Percentiles rank a stretch among this genome's conserved stretches.
phyloP scores from a whole-genome alignment of 2,329 filamentous ascomycete genomes.

The Colletotrichum aenigma region DNA sequence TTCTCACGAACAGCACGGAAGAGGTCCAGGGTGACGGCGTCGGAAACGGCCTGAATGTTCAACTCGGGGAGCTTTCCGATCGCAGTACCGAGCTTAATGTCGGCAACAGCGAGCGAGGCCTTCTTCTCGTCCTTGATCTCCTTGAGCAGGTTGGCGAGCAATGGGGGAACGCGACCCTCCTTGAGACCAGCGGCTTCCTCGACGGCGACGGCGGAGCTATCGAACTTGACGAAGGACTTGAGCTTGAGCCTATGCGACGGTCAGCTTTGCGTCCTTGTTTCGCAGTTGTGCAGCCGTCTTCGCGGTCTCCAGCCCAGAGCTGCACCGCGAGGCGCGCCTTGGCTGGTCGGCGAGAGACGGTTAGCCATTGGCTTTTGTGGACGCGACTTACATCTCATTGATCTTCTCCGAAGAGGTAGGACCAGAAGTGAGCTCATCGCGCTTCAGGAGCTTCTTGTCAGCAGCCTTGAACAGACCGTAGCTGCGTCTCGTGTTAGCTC shows the following conservation, averaged over 20 bases:
- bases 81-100: slow-evolving; percentile 88
- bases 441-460: slow-evolving; percentile 97
- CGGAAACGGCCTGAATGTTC: slow-evolving; percentile 79
- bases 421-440: slow-evolving; percentile 77
- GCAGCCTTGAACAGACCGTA: slow-evolving; percentile 98
- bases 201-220: slow-evolving; percentile 87
- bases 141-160: slow-evolving; percentile 81
- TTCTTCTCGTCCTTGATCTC: slow-evolving; percentile 98
- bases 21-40: slow-evolving; percentile 83
- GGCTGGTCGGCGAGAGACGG: background rate
- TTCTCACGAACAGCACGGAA: slow-evolving; percentile 95
- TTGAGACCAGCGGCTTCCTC: slow-evolving; percentile 83
- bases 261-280: slow-evolving; percentile 4
- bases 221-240: slow-evolving; percentile 97
- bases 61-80: slow-evolving; percentile 92
- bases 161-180: slow-evolving; percentile 92
- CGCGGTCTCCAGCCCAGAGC: background rate
- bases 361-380: background rate
- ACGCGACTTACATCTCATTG: slow-evolving; percentile 75
- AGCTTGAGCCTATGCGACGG: slow-evolving; percentile 74
- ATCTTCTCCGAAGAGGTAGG: slow-evolving; percentile 82
- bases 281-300: background rate
- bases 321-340: background rate
- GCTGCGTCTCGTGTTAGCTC: slow-evolving; percentile 49
- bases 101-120: slow-evolving; percentile 89